Evolutionary conservation across 495 filamentous ascomycete genomes (phyloP).

Genomic region (Arthonia radiata): DNA sequence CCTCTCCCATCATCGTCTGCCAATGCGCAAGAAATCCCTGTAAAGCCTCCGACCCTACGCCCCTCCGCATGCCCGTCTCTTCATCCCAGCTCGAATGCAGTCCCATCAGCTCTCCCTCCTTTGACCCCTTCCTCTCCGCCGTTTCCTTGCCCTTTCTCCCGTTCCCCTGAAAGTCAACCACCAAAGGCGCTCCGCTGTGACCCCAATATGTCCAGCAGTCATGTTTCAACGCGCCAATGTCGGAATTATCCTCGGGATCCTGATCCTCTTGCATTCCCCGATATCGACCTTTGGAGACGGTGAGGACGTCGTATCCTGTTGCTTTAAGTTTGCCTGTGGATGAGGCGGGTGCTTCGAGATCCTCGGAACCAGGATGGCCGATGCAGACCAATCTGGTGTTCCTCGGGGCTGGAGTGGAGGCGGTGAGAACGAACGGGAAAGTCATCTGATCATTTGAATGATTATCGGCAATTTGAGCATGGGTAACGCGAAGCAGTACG

Average conservation of each 20-base stretch:
- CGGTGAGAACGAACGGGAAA: slow-evolving; percentile 5
- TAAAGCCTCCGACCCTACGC: slow-evolving; percentile 16
- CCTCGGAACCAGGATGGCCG: slow-evolving; percentile 21
- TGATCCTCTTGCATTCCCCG: slow-evolving; percentile 14
- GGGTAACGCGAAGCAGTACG: slow-evolving; percentile 15
- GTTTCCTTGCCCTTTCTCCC: too few species aligned
- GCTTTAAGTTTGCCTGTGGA: slow-evolving; percentile 5
- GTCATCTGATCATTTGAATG: too few species aligned
- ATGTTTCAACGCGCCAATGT: slow-evolving; percentile 24
- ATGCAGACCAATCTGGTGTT: slow-evolving; percentile 11
- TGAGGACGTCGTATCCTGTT: slow-evolving; percentile 21
- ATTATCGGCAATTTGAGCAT: too few species aligned
- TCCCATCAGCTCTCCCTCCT: slow-evolving; percentile 14
- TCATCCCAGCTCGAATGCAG: slow-evolving; percentile 25
- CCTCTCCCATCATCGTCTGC: too few species aligned
- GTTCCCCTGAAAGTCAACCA: too few species aligned
- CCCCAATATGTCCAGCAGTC: slow-evolving; percentile 32
- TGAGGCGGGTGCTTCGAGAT: slow-evolving; percentile 14
- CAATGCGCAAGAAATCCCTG: slow-evolving; percentile 8
- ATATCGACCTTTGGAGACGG: slow-evolving; percentile 15
- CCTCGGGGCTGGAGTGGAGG: slow-evolving; percentile 1
- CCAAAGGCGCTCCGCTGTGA: slow-evolving; percentile 21
- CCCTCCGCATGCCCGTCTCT: slow-evolving; percentile 20
- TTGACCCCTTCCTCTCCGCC: too few species aligned
- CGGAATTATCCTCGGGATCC: slow-evolving; percentile 20